Percentiles rank a stretch among this genome's conserved stretches.
Evolutionary conservation across 805 yeast genomes (phyloP).

Genomic region (Myxozyma melibiosi): DNA sequence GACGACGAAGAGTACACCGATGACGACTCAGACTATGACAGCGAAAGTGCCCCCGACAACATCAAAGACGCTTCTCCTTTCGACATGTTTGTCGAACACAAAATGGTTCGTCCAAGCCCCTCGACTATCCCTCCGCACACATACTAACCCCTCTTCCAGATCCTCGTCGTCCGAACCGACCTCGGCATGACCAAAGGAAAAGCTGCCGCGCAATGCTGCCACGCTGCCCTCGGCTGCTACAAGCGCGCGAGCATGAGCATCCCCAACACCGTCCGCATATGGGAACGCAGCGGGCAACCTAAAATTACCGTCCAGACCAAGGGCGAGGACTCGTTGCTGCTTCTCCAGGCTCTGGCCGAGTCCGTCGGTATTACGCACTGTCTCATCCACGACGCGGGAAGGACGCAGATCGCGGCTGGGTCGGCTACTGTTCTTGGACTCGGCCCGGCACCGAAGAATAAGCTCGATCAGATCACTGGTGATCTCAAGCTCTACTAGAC

Average conservation of each 20-base stretch:
- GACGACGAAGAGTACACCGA: constrained; percentile 17
- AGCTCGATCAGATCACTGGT: constrained; percentile 80
- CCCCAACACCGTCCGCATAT: constrained; percentile 64
- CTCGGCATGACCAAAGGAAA: constrained; percentile 93
- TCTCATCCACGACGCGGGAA: constrained; percentile 92
- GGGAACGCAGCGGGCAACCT: constrained; percentile 90
- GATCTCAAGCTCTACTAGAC: constrained; percentile 68
- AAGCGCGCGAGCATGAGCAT: constrained; percentile 59
- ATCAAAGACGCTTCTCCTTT: constrained; percentile 4
- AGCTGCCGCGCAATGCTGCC: constrained; percentile 96
- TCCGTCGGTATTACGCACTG: constrained; percentile 76
- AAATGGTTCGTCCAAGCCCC: constrained; percentile 19
- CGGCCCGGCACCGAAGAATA: constrained; percentile 89
- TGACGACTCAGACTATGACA: constrained; percentile 6
- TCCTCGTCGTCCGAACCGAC: constrained; percentile 83
- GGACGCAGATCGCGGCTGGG: constrained; percentile 96
- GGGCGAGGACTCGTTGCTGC: constrained; percentile 69
- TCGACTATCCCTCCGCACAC: not conserved
- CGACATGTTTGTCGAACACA: constrained; percentile 22
- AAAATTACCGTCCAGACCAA: constrained; percentile 76
- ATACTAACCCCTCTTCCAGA: constrained; percentile 44
- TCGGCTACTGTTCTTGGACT: constrained; percentile 94
- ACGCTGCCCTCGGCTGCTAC: constrained; percentile 93
- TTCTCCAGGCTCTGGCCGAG: constrained; percentile 77
- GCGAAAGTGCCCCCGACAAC: not conserved